Conservation (phyloP, 2,329 filamentous ascomycete genomes). For the Paraconiothyrium brasiliense region DNA sequence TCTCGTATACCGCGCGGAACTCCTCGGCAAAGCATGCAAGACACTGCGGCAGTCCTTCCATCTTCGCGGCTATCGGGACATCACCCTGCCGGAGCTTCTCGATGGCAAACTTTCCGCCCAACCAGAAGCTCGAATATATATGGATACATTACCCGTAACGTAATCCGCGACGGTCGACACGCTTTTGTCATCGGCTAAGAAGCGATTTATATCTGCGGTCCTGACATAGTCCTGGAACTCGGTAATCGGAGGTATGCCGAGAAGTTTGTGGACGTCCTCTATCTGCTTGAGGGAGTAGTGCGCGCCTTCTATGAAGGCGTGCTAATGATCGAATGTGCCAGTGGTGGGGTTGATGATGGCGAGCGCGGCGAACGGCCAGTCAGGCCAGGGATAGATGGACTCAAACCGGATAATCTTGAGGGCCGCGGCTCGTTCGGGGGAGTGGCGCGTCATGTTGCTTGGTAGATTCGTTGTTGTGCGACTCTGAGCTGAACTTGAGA, state of each 20-base stretch:
- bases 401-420: background rate
- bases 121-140: background rate
- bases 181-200: background rate
- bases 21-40: background rate
- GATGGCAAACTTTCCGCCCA: background rate
- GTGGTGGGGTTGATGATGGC: background rate
- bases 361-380: background rate
- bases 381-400: background rate
- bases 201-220: background rate
- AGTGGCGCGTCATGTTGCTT: background rate
- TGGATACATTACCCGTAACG: background rate
- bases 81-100: background rate
- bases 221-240: background rate
- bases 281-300: background rate
- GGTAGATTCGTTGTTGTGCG: background rate
- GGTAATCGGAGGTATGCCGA: background rate
- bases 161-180: background rate
- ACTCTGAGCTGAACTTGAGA: background rate
- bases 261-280: background rate
- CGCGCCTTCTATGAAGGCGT: background rate
- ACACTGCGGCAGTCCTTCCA: background rate
- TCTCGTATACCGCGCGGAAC: background rate
- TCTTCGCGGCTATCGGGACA: background rate
- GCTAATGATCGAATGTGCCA: background rate
- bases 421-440: background rate